Conservation (phyloP, 352 stramenopile genomes). For the Globisporangium recalcitrans region DNA sequence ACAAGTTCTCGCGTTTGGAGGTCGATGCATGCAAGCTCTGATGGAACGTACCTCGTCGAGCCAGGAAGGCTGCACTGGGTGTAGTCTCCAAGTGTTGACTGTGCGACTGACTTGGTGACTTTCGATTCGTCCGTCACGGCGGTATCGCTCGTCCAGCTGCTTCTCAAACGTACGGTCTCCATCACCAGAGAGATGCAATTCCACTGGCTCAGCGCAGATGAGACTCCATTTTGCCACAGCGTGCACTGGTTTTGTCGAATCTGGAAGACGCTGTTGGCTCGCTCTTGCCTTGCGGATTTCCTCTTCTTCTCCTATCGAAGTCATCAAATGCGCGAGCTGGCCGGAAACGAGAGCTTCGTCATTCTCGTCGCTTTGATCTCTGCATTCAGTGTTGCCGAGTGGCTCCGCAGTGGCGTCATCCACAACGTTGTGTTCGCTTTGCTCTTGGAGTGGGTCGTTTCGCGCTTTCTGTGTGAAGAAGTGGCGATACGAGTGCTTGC, state of each 20-base stretch:
- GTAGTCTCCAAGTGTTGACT: slow-evolving; percentile 6
- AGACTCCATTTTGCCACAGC: not conserved
- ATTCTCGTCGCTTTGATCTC: not conserved
- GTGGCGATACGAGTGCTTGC: slow-evolving; percentile 29
- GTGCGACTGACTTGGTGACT: not conserved
- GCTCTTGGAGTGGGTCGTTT: not conserved
- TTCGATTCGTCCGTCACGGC: not conserved
- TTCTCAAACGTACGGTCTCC: not conserved
- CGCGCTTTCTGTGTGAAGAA: slow-evolving; percentile 15
- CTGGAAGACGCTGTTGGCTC: not conserved
- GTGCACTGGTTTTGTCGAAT: not conserved
- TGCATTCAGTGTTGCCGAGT: too few species aligned
- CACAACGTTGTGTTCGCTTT: not conserved
- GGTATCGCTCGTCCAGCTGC: slow-evolving; percentile 2
- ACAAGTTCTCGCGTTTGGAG: not conserved
- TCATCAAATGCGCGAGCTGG: slow-evolving; percentile 11
- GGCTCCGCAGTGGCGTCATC: too few species aligned
- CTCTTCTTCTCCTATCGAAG: slow-evolving; percentile 2
- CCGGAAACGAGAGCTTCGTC: not conserved
- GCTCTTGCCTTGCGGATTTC: not conserved
- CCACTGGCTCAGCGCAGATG: not conserved
- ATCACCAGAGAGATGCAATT: not conserved
- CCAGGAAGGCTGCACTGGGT: slow-evolving; percentile 11
- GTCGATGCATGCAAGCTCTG: not conserved
- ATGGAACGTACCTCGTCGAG: slow-evolving; percentile 12